Conservation (phyloP, 2,329 filamentous ascomycete species). For the Scedosporium apiospermum region DNA sequence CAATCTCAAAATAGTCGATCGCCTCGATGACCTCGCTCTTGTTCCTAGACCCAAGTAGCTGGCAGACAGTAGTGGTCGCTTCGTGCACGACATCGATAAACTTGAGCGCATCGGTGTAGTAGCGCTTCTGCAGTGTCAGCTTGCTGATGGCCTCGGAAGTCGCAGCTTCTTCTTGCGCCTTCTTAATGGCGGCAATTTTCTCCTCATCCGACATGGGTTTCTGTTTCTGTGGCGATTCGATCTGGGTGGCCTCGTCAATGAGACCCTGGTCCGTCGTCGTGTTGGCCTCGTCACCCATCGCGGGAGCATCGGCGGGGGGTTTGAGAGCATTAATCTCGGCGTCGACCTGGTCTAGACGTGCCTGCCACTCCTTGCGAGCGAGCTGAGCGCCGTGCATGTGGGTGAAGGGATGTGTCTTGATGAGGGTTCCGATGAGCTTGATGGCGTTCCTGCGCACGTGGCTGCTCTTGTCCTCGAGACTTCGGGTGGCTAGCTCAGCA, state of each 20-base stretch:
- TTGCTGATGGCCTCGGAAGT: slow-evolving; percentile 83
- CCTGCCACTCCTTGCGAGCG: slow-evolving; percentile 75
- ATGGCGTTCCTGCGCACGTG: slow-evolving; percentile 93
- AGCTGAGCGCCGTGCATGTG: slow-evolving; percentile 85
- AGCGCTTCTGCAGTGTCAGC: slow-evolving; percentile 77
- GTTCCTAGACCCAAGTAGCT: slow-evolving; percentile 86
- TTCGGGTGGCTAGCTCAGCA: slow-evolving; percentile 77
- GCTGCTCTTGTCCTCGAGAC: slow-evolving; percentile 95
- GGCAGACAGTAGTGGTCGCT: slow-evolving; percentile 70
- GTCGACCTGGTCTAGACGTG: slow-evolving; percentile 72
- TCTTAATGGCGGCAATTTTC: slow-evolving; percentile 61
- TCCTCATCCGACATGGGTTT: slow-evolving; percentile 68
- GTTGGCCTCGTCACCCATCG: slow-evolving; percentile 59
- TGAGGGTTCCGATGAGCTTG: slow-evolving; percentile 77
- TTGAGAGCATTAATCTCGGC: slow-evolving; percentile 71
- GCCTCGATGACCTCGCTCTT: slow-evolving; percentile 98
- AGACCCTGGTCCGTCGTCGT: slow-evolving; percentile 66
- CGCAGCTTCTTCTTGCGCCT: slow-evolving; percentile 76
- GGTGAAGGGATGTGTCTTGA: slow-evolving; percentile 91
- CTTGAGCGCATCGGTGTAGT: slow-evolving; percentile 84
- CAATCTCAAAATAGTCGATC: slow-evolving; percentile 95
- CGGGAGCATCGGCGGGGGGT: slow-evolving; percentile 64
- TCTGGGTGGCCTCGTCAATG: slow-evolving; percentile 79
- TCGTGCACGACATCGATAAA: slow-evolving; percentile 89
- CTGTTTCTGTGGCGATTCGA: slow-evolving; percentile 60